Evolutionary conservation across 345 rosid species (phyloP).

Genomic region (Melaleuca alternifolia): DNA sequence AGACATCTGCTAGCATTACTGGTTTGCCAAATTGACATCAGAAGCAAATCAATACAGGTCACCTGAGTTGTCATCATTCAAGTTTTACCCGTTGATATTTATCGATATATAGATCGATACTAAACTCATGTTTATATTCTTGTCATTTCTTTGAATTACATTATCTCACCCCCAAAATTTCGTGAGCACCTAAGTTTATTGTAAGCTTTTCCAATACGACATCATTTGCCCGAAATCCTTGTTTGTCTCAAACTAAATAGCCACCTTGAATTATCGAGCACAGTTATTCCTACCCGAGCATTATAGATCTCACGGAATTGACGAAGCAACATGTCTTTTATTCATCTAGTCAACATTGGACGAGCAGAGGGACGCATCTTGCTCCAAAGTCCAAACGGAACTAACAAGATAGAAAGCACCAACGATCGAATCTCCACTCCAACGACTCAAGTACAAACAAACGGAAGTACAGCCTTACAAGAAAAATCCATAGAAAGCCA

Average conservation of each 20-base stretch:
- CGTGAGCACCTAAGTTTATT: not conserved
- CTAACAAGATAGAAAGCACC: too few species aligned
- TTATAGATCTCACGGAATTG: too few species aligned
- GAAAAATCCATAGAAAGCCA: too few species aligned
- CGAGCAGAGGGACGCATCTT: too few species aligned
- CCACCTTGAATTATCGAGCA: not conserved
- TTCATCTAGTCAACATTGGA: too few species aligned
- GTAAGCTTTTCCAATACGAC: not conserved
- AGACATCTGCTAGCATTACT: not conserved
- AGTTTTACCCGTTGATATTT: not conserved
- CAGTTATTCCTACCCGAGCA: too few species aligned
- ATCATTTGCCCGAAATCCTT: not conserved
- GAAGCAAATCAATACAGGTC: rapidly evolving
- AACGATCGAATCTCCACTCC: too few species aligned
- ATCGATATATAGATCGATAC: not conserved
- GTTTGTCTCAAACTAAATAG: not conserved
- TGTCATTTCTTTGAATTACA: not conserved
- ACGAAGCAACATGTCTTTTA: too few species aligned
- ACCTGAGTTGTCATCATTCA: not conserved
- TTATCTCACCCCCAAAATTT: not conserved
- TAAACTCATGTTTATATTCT: not conserved
- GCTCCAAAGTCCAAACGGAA: too few species aligned
- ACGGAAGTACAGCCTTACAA: too few species aligned
- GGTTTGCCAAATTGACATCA: not conserved
- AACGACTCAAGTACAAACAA: too few species aligned